These are phyloP conservation scores for Rhodotorula babjevae DNA, from an alignment of 768 basidiomycete genomes.

Conservation along the genomic window DNA sequence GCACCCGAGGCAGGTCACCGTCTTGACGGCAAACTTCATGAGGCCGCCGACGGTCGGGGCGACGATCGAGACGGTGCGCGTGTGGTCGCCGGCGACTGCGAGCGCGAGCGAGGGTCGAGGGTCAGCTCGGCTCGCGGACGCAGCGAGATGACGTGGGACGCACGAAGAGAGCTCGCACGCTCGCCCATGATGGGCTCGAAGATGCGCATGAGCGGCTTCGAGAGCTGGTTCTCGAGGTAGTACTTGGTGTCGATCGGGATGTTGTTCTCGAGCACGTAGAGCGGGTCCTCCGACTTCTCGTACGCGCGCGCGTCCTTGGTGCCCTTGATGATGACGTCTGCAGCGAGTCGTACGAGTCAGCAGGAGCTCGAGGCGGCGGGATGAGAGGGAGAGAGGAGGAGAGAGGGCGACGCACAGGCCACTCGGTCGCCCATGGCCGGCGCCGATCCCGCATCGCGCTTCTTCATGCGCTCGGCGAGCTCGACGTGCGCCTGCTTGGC, in stretches of 20 bases:
- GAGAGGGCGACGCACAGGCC: constrained; percentile 61
- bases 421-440: constrained; percentile 97
- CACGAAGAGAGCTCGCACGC: constrained; percentile 66
- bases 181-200: constrained; percentile 97
- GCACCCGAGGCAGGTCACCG: constrained; percentile 88
- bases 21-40: constrained; percentile 98
- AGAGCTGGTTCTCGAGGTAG: constrained; percentile 95
- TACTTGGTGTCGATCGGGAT: constrained; percentile 97
- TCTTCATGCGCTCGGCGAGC: constrained; percentile 88
- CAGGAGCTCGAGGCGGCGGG: background rate
- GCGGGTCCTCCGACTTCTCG: constrained; percentile 96
- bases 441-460: constrained; percentile 94
- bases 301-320: constrained; percentile 94
- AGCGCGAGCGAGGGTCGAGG: no score
- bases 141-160: background rate
- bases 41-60: constrained; percentile 93
- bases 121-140: background rate
- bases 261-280: constrained; percentile 96
- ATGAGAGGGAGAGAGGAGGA: no score
- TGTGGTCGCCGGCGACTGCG: constrained; percentile 91
- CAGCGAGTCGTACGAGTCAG: background rate
- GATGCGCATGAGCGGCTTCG: constrained; percentile 92
- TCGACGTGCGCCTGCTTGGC: constrained; percentile 96
- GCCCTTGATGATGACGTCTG: constrained; percentile 82
- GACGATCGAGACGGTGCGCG: constrained; percentile 88